These are phyloP conservation scores for Cenchrus americanus DNA, from an alignment of 176 grass and related monocot genomes.

Conservation along the genomic window DNA sequence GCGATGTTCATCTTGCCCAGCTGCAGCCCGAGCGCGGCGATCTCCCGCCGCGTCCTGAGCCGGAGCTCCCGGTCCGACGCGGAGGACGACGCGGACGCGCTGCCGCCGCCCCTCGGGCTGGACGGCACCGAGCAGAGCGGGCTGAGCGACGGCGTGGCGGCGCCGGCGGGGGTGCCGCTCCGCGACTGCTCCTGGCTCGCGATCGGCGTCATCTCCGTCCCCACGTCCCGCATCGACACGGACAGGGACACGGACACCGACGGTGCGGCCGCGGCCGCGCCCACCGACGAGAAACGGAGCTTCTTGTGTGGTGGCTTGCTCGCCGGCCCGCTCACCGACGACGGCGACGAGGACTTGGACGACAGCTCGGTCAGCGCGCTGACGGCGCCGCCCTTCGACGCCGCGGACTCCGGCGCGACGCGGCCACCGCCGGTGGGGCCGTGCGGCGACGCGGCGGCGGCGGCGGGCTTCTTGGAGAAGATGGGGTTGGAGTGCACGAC, in stretches of 20 bases:
- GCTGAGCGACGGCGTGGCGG: conserved; percentile 67
- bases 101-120: conserved; percentile 49
- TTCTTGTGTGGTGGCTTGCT: conserved; percentile 41
- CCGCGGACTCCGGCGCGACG: conserved; percentile 47
- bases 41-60: conserved; percentile 79
- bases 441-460: not conserved
- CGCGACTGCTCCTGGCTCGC: conserved; percentile 88
- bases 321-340: conserved; percentile 38
- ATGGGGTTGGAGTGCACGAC: conserved; percentile 80
- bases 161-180: conserved; percentile 73
- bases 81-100: conserved; percentile 25
- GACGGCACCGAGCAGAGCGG: conserved; percentile 81
- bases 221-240: conserved; percentile 85
- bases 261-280: not conserved
- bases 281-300: not conserved
- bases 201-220: conserved; percentile 93
- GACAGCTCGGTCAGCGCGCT: conserved; percentile 38
- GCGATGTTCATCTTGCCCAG: conserved; percentile 96
- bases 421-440: conserved; percentile 8
- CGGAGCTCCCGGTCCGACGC: conserved; percentile 74
- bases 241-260: conserved; percentile 71
- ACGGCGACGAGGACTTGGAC: conserved; percentile 16
- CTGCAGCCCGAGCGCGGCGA: conserved; percentile 83
- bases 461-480: conserved; percentile 59
- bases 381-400: conserved; percentile 1